A percentile compares a stretch with the other conserved stretches of the same genome.
phyloP scores from a whole-genome alignment of 2,329 filamentous ascomycete genomes.

The Chaetothyriales sp. region DNA sequence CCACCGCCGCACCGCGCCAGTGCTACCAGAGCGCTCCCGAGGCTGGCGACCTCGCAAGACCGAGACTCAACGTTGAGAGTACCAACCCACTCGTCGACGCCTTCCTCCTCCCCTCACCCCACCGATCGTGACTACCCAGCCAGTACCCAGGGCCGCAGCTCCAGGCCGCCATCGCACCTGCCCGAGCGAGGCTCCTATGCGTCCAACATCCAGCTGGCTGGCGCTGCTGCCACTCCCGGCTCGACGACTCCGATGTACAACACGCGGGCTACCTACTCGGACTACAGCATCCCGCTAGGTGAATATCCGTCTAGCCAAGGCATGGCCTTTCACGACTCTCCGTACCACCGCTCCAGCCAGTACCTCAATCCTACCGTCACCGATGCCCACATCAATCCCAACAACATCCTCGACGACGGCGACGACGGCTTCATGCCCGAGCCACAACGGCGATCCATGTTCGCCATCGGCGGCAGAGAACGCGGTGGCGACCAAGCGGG shows the following conservation, averaged over 20 bases:
- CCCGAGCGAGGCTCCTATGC: conserved; percentile 10
- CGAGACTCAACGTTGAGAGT: neutral
- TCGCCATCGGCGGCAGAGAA: conserved; percentile 41
- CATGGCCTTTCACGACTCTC: conserved; percentile 43
- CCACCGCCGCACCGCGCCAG: conserved; percentile 23
- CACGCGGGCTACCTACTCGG: conserved; percentile 25
- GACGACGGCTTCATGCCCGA: conserved; percentile 61
- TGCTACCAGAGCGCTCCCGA: conserved; percentile 13
- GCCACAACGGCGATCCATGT: conserved; percentile 44
- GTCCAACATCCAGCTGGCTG: conserved; percentile 15
- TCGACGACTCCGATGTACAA: conserved; percentile 20
- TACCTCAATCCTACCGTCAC: conserved; percentile 39
- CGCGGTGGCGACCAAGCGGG: conserved; percentile 24
- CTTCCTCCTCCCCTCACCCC: conserved; percentile 4
- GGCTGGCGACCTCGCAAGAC: conserved; percentile 6
- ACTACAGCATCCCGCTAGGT: conserved; percentile 38
- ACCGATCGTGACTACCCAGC: conserved; percentile 3
- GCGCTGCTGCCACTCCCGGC: conserved; percentile 16
- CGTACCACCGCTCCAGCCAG: conserved; percentile 46
- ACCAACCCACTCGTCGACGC: neutral
- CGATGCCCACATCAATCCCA: conserved; percentile 43
- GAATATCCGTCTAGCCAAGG: conserved; percentile 24
- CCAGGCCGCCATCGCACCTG: conserved; percentile 6
- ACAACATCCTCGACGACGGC: conserved; percentile 72
- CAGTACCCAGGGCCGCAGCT: neutral